These are phyloP conservation scores for Tubosaeta brunneosetosa DNA, from an alignment of 768 basidiomycete genomes.

Conservation along the genomic window DNA sequence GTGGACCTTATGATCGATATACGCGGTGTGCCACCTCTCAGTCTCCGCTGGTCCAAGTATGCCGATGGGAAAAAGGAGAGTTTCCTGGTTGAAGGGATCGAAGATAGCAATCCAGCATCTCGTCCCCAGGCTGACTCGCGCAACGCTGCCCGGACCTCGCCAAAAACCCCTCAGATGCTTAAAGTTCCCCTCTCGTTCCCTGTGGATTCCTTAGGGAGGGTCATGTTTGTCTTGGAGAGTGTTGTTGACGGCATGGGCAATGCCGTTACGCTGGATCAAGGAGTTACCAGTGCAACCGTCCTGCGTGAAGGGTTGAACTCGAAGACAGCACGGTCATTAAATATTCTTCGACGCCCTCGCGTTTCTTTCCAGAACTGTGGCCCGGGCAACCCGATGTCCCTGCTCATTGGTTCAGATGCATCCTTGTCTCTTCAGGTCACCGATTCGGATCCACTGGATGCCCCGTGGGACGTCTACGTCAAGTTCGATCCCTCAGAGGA, in stretches of 20 bases:
- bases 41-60: conserved; percentile 70
- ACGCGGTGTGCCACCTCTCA: conserved; percentile 70
- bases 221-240: conserved; percentile 73
- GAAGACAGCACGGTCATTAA: conserved; percentile 54
- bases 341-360: conserved; percentile 66
- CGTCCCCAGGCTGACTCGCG: conserved; percentile 24
- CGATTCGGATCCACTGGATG: conserved; percentile 57
- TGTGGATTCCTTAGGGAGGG: conserved; percentile 58
- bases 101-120: conserved; percentile 44
- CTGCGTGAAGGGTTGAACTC: conserved; percentile 34
- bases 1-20: conserved; percentile 60
- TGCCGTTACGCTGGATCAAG: conserved; percentile 45
- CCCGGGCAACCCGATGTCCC: conserved; percentile 60
- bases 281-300: conserved; percentile 16
- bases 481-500: conserved; percentile 54
- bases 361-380: conserved; percentile 73
- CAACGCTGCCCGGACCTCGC: conserved; percentile 17
- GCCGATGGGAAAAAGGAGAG: conserved; percentile 62
- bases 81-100: conserved; percentile 82
- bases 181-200: conserved; percentile 65
- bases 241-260: conserved; percentile 85
- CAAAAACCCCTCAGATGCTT: conserved; percentile 48
- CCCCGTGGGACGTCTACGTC: conserved; percentile 63
- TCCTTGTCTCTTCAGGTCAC: conserved; percentile 49
- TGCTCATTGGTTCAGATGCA: conserved; percentile 68